Conservation (phyloP, 768 basidiomycete species). For the Daedaleopsis nitida region DNA sequence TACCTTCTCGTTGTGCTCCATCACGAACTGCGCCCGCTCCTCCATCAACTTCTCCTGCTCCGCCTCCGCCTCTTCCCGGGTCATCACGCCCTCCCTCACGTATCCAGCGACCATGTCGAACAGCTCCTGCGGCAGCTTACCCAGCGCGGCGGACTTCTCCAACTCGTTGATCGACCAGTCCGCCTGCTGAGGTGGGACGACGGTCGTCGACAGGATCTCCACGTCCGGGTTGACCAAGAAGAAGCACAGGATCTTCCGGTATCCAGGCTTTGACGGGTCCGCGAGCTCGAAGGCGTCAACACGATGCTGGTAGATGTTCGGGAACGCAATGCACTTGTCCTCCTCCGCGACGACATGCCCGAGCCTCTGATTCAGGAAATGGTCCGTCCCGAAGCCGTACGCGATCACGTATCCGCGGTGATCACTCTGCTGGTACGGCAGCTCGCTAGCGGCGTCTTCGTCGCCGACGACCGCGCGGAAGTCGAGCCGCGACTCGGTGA, state of each 20-base stretch:
- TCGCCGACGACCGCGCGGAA: slow-evolving; percentile 32
- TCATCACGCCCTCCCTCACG: slow-evolving; percentile 1
- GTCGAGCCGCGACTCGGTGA: slow-evolving; percentile 31
- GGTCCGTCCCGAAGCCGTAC: slow-evolving; percentile 4
- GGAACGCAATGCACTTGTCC: slow-evolving; percentile 37
- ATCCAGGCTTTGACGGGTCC: slow-evolving; percentile 36
- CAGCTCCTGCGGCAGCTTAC: slow-evolving; percentile 22
- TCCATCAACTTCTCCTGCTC: slow-evolving; percentile 18
- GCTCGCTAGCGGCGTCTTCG: not conserved
- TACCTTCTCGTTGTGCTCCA: slow-evolving; percentile 1
- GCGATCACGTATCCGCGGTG: not conserved
- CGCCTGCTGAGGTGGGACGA: slow-evolving; percentile 34
- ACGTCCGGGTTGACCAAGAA: slow-evolving; percentile 40
- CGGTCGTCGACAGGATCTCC: slow-evolving; percentile 32
- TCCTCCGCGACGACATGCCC: slow-evolving; percentile 31
- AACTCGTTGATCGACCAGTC: slow-evolving; percentile 25
- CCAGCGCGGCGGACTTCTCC: not conserved
- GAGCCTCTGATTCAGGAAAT: slow-evolving; percentile 22
- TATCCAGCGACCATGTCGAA: slow-evolving; percentile 15
- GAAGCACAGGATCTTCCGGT: slow-evolving; percentile 40
- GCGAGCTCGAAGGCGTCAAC: slow-evolving; percentile 37
- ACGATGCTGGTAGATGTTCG: slow-evolving; percentile 40
- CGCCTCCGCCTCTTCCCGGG: slow-evolving; percentile 10
- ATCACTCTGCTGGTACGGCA: slow-evolving; percentile 6
- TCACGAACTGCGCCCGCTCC: slow-evolving; percentile 17